Base-by-base conservation (phyloP, 352 stramenopile species). In the Globisporangium nodosum region DNA sequence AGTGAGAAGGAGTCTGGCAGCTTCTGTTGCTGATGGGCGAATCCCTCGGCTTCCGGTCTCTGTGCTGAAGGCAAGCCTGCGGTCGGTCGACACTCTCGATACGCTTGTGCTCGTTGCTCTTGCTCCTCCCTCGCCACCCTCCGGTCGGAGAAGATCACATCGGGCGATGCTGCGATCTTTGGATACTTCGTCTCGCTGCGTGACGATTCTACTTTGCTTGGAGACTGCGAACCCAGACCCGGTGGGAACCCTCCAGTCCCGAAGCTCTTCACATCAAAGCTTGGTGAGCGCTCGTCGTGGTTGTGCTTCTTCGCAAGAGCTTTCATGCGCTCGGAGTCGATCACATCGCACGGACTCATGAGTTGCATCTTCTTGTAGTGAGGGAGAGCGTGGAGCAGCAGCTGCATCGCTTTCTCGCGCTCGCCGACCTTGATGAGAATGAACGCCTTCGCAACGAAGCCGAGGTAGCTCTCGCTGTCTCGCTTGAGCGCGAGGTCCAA, bases 391-490 rank as follows among this genome's bases (percentile, higher is more conserved):
- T 80, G 66, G 4, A 64, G 42, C 6, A 82, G 54, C 27, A 75
- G 52, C 3, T 71, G 51, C 5, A 64, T 50, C 12, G 69, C 70
- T 39, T 51, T 61, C 3, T 55, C 31, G 2, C 31, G 30, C 9
- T 79, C 63, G 5, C 63, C 63, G 1, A 54, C 47, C 37, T 65
- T 52, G 12, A 58, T 31, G 3, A 78, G 54, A 18, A 76, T 61
- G 39, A 68, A 82, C 3, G 70, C 73, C 43, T 76, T 80, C 6
- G 73, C 66, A 45, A 82, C 54, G 53, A 72, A 82, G 5, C 59
- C 68, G 24, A 82, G 37, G 27, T 72, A 71, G 54, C 76, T 82
- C 20, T 73, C 63, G 24, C 70, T 73, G 54, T 80, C 63, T 0
- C 71, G 70, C 57, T 76, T 77, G 21, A 74, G 39, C 0, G 70